These are phyloP conservation scores for Strigomonas culicis DNA, from an alignment of 208 protist genomes.

Conservation along the genomic window DNA sequence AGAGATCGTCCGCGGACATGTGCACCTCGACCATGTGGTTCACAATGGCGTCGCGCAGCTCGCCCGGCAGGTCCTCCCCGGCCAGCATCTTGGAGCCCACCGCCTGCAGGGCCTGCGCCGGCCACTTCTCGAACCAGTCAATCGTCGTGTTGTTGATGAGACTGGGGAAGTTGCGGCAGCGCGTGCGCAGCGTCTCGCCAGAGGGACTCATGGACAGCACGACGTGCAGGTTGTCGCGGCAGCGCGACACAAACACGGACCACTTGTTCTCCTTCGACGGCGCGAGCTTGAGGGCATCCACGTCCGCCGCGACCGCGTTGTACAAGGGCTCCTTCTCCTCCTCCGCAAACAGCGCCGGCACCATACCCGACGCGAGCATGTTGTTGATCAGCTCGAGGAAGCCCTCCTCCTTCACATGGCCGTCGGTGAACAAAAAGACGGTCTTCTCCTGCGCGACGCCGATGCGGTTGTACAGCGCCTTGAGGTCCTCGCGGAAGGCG, in stretches of 20 bases:
- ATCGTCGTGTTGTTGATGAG: conserved; percentile 99
- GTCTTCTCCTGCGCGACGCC: conserved; percentile 91
- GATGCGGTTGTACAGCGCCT: conserved; percentile 94
- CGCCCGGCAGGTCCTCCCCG: conserved; percentile 88
- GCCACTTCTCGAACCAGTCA: conserved; percentile 99
- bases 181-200: conserved; percentile 93
- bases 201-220: conserved; percentile 98
- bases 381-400: conserved; percentile 99
- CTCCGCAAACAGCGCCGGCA: conserved; percentile 97
- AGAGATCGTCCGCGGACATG: conserved; percentile 85
- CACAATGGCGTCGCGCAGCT: conserved; percentile 82
- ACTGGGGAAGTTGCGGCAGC: conserved; percentile 98
- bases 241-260: conserved; percentile 97
- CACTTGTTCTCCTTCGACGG: conserved; percentile 97
- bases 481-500: conserved; percentile 98
- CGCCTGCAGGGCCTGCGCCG: conserved; percentile 94
- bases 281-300: conserved; percentile 71
- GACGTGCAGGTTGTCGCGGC: conserved; percentile 98
- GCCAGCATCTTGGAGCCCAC: conserved; percentile 89
- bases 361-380: conserved; percentile 98
- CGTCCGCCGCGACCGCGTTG: conserved; percentile 87
- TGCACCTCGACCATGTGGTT: conserved; percentile 97
- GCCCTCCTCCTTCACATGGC: conserved; percentile 97
- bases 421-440: conserved; percentile 98
- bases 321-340: conserved; percentile 97